A percentile compares a stretch with the other conserved stretches of the same genome.
Conservation (phyloP, 192 early-diverging fungal genomes). For the Gaertneriomyces semiglobifer region DNA sequence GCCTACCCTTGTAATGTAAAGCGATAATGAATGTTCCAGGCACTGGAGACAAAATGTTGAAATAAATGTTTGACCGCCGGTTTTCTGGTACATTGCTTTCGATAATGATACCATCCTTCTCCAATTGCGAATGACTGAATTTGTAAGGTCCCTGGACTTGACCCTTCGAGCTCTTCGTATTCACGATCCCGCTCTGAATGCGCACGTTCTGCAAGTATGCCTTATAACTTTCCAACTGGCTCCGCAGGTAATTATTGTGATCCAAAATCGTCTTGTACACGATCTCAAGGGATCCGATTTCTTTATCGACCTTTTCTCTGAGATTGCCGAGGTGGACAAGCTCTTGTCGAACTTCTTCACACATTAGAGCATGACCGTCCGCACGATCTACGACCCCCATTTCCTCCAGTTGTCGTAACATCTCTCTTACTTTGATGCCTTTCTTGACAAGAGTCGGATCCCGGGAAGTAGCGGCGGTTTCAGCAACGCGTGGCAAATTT, state of each 20-base stretch:
- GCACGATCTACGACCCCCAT: constrained; percentile 58
- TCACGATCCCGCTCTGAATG: constrained; percentile 58
- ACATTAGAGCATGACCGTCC: constrained; percentile 77
- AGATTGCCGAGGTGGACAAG: constrained; percentile 86
- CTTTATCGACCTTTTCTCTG: constrained; percentile 80
- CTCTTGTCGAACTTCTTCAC: constrained; percentile 87
- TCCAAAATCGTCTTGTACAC: constrained; percentile 92
- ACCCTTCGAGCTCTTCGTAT: constrained; percentile 25
- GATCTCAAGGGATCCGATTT: constrained; percentile 69
- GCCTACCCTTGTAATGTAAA: constrained; percentile 74
- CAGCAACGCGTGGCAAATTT: constrained; percentile 70
- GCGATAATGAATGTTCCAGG: constrained; percentile 88
- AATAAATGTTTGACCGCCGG: constrained; percentile 80
- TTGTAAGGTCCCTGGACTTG: constrained; percentile 73
- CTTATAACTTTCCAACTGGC: constrained; percentile 91
- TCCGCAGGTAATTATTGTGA: constrained; percentile 87
- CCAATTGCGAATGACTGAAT: constrained; percentile 76
- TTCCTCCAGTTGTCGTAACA: constrained; percentile 83
- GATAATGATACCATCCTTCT: constrained; percentile 89
- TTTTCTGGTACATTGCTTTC: constrained; percentile 89
- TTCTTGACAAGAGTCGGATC: constrained; percentile 87
- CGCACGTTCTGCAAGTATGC: constrained; percentile 93
- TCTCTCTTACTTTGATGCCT: constrained; percentile 93
- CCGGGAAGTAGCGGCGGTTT: constrained; percentile 81
- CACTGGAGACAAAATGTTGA: constrained; percentile 82